phyloP scores from a whole-genome alignment of 805 yeast species.

The Teunomyces panamensis region DNA sequence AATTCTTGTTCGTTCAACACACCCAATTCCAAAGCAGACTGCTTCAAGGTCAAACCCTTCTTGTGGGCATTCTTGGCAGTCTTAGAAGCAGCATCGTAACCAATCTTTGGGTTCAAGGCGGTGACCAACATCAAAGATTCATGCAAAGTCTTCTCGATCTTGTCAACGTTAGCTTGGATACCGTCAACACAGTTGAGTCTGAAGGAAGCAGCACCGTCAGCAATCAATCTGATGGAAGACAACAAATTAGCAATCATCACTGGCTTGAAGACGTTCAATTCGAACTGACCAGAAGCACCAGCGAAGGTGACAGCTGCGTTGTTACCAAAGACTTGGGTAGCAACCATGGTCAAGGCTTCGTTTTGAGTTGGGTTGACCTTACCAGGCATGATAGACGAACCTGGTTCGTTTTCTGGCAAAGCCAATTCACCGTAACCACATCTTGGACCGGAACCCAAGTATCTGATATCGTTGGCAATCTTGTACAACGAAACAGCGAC shows the following conservation, averaged over 20 bases:
- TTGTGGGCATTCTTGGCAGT: slow-evolving; percentile 98
- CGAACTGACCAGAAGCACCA: slow-evolving; percentile 98
- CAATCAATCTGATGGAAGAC: slow-evolving; percentile 80
- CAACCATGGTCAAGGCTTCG: slow-evolving; percentile 98
- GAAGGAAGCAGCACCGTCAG: slow-evolving; percentile 88
- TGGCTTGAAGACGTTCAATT: slow-evolving; percentile 97
- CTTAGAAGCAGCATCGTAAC: slow-evolving; percentile 96
- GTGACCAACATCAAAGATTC: slow-evolving; percentile 98
- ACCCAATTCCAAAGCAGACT: slow-evolving; percentile 89
- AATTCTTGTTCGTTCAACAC: slow-evolving; percentile 83
- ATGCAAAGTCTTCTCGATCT: slow-evolving; percentile 82
- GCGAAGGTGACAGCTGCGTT: slow-evolving; percentile 92
- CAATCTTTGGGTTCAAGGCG: slow-evolving; percentile 97
- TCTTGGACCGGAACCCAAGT: slow-evolving; percentile 98
- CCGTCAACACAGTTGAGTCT: slow-evolving; percentile 95
- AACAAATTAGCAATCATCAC: slow-evolving; percentile 89
- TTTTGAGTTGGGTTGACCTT: slow-evolving; percentile 99
- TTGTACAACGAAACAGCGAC: slow-evolving; percentile 90
- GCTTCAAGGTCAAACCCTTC: slow-evolving; percentile 93
- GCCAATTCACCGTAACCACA: slow-evolving; percentile 97
- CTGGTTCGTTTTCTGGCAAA: slow-evolving; percentile 98
- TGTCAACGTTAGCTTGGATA: slow-evolving; percentile 81
- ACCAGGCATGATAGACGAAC: slow-evolving; percentile 99
- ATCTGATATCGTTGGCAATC: slow-evolving; percentile 97
- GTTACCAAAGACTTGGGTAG: slow-evolving; percentile 97